Conservation (phyloP, 2,329 filamentous ascomycete species). For the Venturia aucupariae region DNA sequence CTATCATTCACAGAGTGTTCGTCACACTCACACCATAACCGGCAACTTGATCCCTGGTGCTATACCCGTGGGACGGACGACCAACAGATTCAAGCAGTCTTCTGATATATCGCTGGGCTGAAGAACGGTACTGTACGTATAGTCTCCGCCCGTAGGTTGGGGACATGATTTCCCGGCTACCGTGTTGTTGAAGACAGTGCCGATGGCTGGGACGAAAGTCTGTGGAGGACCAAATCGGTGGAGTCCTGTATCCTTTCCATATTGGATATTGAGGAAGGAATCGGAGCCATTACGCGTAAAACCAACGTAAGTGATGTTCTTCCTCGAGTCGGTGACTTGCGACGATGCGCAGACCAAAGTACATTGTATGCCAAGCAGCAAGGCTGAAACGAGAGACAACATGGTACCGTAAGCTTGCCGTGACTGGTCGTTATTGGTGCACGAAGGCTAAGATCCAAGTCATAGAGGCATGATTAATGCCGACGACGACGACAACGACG, state of each 20-base stretch:
- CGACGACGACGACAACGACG: too few species aligned
- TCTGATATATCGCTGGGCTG: constrained; percentile 28
- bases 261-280: background rate
- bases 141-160: background rate
- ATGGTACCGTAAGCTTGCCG: background rate
- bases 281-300: background rate
- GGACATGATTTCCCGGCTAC: background rate
- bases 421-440: background rate
- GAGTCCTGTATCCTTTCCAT: constrained; percentile 2
- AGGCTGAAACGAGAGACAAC: background rate
- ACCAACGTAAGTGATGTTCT: background rate
- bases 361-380: background rate
- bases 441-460: too few species aligned
- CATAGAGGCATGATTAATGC: too few species aligned
- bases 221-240: background rate
- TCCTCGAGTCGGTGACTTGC: background rate
- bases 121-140: background rate
- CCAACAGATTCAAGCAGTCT: constrained; percentile 54
- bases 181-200: background rate
- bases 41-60: constrained; percentile 18
- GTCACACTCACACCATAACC: constrained; percentile 23
- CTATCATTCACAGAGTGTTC: background rate
- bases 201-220: background rate
- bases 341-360: background rate
- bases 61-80: constrained; percentile 42